Base-by-base conservation (phyloP, 2,329 filamentous ascomycete species). In the Cercospora zeina region DNA sequence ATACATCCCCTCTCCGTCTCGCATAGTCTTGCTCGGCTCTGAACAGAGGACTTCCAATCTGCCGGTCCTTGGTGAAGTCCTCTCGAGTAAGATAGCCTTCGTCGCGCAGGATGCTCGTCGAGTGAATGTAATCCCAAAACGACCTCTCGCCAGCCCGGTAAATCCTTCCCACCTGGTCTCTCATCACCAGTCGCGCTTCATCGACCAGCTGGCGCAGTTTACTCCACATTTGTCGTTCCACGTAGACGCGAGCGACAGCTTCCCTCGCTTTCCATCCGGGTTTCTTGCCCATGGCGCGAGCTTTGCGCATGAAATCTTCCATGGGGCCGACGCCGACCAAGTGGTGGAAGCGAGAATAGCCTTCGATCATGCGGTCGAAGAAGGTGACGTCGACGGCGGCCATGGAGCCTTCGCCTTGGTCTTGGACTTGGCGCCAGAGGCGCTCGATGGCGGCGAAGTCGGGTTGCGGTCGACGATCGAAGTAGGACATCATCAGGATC, bases 301-400 rank as follows among this genome's bases (percentile, higher is more conserved):
- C 77, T 31, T 70, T 71, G 49, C 51, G 69, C 31, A 82, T 70
- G 49, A 80, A 76, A 5, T 69, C 69, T 70, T 81, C 76, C 74
- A 78, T 77, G 49, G 74, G 78, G 34, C 73, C 73, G 0, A 81
- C 75, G 62, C 87, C 80, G 50, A 83, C 82, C 9, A 78, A 75
- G 39, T 62, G 61, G 53, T 74, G 72, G 45, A 70, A 61, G 11
- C 75, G 67, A 7, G 87, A 84, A 72, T 88, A 90, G 1, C 87
- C 88, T 70, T 86, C 84, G 65, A 92, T 83, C 64, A 89, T 80
- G 58, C 87, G 82, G 74, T 90, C 88, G 82, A 87, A 91, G 68
- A 92, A 85, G 24, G 84, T 76, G 62, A 81, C 79, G 71, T 89
- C 83, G 14, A 75, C 61, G 1, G 51, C 14, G 55, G 65, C 24